phyloP scores from a whole-genome alignment of 2,329 filamentous ascomycete genomes.

The Apiospora aurea region DNA sequence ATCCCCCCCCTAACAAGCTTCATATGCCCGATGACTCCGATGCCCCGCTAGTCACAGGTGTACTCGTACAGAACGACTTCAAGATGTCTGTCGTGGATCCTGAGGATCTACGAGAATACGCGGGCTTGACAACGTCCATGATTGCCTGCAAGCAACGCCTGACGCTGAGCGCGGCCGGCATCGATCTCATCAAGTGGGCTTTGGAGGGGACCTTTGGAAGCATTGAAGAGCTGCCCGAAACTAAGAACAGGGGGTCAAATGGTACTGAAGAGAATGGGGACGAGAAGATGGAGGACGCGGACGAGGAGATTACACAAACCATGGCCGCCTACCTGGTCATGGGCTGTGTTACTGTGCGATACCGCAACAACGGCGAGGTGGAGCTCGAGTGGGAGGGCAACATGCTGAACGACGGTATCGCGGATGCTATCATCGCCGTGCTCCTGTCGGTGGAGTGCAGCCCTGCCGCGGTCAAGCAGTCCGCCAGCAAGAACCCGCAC shows the following conservation, averaged over 20 bases:
- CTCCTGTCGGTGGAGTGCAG: constrained; percentile 92
- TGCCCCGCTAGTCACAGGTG: constrained; percentile 76
- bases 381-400: constrained; percentile 98
- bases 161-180: constrained; percentile 83
- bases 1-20: constrained; percentile 69
- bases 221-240: constrained; percentile 73
- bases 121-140: constrained; percentile 93
- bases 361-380: constrained; percentile 78
- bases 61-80: constrained; percentile 97
- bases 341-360: constrained; percentile 87
- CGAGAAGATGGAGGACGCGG: constrained; percentile 60
- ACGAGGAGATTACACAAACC: constrained; percentile 67
- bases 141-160: constrained; percentile 93
- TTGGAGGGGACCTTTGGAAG: constrained; percentile 93
- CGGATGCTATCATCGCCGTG: constrained; percentile 95
- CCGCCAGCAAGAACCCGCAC: constrained; percentile 64
- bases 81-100: constrained; percentile 97
- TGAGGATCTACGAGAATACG: constrained; percentile 94
- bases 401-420: constrained; percentile 95
- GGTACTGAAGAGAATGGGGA: constrained; percentile 48
- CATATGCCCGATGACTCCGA: constrained; percentile 41
- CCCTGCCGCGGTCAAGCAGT: constrained; percentile 89
- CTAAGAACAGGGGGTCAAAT: constrained; percentile 48
- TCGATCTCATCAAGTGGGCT: constrained; percentile 92
- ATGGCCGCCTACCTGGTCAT: constrained; percentile 75